These are phyloP conservation scores for Kalmusia sp. DNA, from an alignment of 2,329 filamentous ascomycete genomes.

Conservation along the genomic window DNA sequence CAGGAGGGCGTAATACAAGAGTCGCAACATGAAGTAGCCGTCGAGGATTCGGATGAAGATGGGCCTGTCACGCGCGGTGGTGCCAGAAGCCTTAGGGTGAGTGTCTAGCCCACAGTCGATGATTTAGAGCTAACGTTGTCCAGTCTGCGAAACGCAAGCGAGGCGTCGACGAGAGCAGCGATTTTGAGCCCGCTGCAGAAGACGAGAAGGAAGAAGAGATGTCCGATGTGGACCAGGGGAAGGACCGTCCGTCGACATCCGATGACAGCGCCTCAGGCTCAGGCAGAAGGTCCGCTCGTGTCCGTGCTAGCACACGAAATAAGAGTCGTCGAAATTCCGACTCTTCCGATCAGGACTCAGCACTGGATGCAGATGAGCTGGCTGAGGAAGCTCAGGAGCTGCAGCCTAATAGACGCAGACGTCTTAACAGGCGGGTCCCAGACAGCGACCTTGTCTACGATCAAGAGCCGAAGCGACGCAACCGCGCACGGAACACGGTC, in stretches of 20 bases:
- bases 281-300: slow-evolving; percentile 60
- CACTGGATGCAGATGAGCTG: slow-evolving; percentile 54
- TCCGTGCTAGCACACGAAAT: slow-evolving; percentile 55
- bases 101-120: not conserved
- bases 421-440: slow-evolving; percentile 36
- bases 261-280: slow-evolving; percentile 46
- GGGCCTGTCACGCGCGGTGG: slow-evolving; percentile 60
- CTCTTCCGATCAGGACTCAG: slow-evolving; percentile 57
- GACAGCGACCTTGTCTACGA: slow-evolving; percentile 58
- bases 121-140: slow-evolving; percentile 23
- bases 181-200: slow-evolving; percentile 68
- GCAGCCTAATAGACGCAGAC: slow-evolving; percentile 56
- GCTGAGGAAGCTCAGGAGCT: slow-evolving; percentile 67
- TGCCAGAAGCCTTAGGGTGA: slow-evolving; percentile 40
- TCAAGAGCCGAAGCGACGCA: slow-evolving; percentile 65
- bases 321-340: slow-evolving; percentile 54
- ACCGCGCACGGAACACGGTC: slow-evolving; percentile 71
- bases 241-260: slow-evolving; percentile 47
- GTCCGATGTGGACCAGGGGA: slow-evolving; percentile 58
- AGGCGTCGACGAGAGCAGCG: slow-evolving; percentile 64
- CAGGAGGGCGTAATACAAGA: slow-evolving; percentile 51
- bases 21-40: slow-evolving; percentile 47
- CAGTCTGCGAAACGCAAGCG: slow-evolving; percentile 43
- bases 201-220: slow-evolving; percentile 62
- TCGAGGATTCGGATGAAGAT: slow-evolving; percentile 62